phyloP scores from a whole-genome alignment of 352 stramenopile genomes.

The Globisporangium mamillatum region DNA sequence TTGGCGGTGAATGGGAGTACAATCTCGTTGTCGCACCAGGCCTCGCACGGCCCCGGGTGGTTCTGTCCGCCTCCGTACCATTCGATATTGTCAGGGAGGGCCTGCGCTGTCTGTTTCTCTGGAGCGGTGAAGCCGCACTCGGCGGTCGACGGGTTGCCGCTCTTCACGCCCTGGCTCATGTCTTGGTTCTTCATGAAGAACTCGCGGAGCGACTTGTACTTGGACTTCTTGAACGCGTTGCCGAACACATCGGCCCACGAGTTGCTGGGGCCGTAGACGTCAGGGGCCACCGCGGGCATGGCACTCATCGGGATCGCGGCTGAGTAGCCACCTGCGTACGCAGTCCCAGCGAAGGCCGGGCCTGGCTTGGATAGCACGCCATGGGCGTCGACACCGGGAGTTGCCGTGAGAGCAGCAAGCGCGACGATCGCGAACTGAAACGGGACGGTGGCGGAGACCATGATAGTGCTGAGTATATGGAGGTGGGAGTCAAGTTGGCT shows the following conservation, averaged over 20 bases:
- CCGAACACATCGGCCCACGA: constrained; percentile 11
- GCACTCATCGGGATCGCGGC: constrained; percentile 12
- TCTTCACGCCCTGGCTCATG: constrained; percentile 2
- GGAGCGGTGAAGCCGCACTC: constrained; percentile 12
- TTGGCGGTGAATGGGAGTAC: constrained; percentile 1
- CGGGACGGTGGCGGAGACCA: constrained; percentile 9
- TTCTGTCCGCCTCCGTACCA: constrained; percentile 6
- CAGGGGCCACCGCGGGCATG: constrained; percentile 3
- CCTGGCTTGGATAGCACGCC: constrained; percentile 19
- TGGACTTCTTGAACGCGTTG: constrained; percentile 11
- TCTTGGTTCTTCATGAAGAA: constrained; percentile 17
- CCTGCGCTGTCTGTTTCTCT: not conserved
- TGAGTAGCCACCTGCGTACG: constrained; percentile 11
- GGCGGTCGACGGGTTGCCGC: constrained; percentile 2
- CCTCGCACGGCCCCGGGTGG: constrained; percentile 9
- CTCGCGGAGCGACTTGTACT: constrained; percentile 9
- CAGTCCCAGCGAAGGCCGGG: constrained; percentile 13
- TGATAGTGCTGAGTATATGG: not conserved
- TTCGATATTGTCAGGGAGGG: constrained; percentile 6
- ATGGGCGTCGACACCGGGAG: constrained; percentile 8
- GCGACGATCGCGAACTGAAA: constrained; percentile 3
- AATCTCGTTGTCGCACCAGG: constrained; percentile 11
- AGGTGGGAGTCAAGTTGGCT: too few species aligned
- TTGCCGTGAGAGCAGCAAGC: constrained; percentile 2
- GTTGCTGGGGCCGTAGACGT: constrained; percentile 1